These are phyloP conservation scores for Elaeis guineensis DNA, from an alignment of 176 grass and related monocot genomes.

Conservation along the genomic window DNA sequence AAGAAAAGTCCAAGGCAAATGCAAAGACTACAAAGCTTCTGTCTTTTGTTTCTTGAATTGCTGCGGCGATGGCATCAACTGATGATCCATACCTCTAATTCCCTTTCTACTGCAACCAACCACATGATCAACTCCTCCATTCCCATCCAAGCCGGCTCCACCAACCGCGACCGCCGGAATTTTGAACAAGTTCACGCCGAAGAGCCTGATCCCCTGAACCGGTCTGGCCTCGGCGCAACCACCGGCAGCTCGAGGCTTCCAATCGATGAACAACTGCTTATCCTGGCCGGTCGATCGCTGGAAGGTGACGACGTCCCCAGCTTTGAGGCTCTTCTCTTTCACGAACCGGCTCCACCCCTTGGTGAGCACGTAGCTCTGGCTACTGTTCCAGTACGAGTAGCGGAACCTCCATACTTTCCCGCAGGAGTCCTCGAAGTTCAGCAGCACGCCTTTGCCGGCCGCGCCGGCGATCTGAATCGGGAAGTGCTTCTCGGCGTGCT, in stretches of 20 bases:
- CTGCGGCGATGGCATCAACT: too few relatives aligned
- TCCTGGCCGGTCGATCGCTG: slow-evolving; percentile 25
- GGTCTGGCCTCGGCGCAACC: not conserved
- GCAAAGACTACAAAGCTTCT: too few relatives aligned
- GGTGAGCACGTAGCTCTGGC: slow-evolving; percentile 98
- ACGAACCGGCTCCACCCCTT: slow-evolving; percentile 95
- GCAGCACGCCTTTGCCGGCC: slow-evolving; percentile 60
- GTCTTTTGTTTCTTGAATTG: too few relatives aligned
- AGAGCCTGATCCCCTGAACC: slow-evolving; percentile 37
- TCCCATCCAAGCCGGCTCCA: slow-evolving; percentile 32
- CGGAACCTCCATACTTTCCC: slow-evolving; percentile 90
- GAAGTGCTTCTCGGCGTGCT: slow-evolving; percentile 94
- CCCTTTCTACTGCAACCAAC: too few relatives aligned
- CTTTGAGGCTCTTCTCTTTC: slow-evolving; percentile 70
- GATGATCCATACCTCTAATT: too few relatives aligned
- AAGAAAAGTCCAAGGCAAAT: too few relatives aligned
- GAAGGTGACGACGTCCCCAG: slow-evolving; percentile 75
- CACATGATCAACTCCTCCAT: slow-evolving; percentile 5
- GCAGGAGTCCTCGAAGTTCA: slow-evolving; percentile 66
- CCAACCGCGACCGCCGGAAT: not conserved
- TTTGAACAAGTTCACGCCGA: slow-evolving; percentile 63
- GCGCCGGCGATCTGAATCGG: slow-evolving; percentile 22
- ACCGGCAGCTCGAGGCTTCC: slow-evolving; percentile 34
- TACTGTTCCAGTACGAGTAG: slow-evolving; percentile 99
- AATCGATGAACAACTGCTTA: slow-evolving; percentile 71